These are phyloP conservation scores for Stentor roeselii DNA, from an alignment of 73 alveolate genomes.

Conservation along the genomic window DNA sequence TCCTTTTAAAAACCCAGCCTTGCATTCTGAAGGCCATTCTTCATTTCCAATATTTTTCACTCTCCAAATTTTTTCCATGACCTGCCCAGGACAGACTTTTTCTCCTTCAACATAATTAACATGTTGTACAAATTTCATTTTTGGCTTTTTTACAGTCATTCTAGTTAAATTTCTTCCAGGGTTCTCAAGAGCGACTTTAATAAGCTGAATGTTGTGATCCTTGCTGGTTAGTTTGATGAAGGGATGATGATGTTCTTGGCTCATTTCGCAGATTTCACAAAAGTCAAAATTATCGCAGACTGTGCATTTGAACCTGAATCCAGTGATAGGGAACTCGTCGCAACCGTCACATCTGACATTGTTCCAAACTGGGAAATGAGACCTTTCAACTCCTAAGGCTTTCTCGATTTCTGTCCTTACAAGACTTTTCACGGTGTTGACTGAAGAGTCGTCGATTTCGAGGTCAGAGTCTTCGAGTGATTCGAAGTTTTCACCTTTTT, in stretches of 20 bases:
- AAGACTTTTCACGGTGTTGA: not conserved
- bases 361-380: not conserved
- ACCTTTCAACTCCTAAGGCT: not conserved
- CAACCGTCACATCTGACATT: constrained; percentile 82
- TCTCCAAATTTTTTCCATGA: constrained; percentile 10
- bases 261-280: constrained; percentile 81
- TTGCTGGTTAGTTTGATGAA: not conserved
- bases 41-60: constrained; percentile 15
- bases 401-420: constrained; percentile 12
- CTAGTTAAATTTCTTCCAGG: not conserved
- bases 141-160: constrained; percentile 12
- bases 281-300: constrained; percentile 75
- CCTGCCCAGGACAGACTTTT: constrained; percentile 1
- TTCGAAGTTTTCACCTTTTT: not conserved
- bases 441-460: not conserved
- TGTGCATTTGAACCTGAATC: constrained; percentile 80
- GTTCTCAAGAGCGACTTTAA: not conserved
- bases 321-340: constrained; percentile 67
- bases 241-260: constrained; percentile 50
- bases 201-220: not conserved
- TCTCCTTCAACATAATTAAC: not conserved
- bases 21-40: constrained; percentile 12
- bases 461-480: not conserved
- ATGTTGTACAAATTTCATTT: constrained; percentile 24
- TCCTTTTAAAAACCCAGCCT: not conserved